phyloP scores from a whole-genome alignment of 73 alveolate genomes.

The Stentor roeselii region DNA sequence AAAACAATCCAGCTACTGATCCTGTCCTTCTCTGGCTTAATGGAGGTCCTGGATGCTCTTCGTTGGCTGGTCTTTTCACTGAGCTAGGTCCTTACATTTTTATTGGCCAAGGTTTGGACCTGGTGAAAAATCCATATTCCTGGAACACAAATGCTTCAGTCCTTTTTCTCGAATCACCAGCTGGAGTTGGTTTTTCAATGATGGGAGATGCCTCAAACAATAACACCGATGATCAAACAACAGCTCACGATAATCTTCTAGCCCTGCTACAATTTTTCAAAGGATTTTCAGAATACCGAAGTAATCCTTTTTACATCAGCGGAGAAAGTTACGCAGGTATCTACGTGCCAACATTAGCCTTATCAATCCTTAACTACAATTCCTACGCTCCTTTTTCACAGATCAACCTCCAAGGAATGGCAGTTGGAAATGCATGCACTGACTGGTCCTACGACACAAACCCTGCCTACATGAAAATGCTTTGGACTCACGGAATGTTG shows the following conservation, averaged over 20 bases:
- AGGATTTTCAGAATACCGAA: slow-evolving; percentile 67
- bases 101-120: slow-evolving; percentile 43
- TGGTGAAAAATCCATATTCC: slow-evolving; percentile 58
- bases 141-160: slow-evolving; percentile 79
- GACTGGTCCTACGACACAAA: neutral
- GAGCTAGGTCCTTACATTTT: slow-evolving; percentile 88
- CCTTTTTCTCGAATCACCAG: slow-evolving; percentile 81
- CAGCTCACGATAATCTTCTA: slow-evolving; percentile 68
- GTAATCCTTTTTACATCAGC: slow-evolving; percentile 79
- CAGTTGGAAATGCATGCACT: neutral
- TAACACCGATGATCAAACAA: slow-evolving; percentile 33
- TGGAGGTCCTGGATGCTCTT: slow-evolving; percentile 98
- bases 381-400: neutral
- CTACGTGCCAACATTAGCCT: slow-evolving; percentile 80
- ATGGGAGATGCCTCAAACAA: neutral
- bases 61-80: slow-evolving; percentile 73
- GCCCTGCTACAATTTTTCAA: slow-evolving; percentile 64
- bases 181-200: slow-evolving; percentile 81
- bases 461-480: neutral
- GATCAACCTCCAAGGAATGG: slow-evolving; percentile 4
- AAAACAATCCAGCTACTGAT: slow-evolving; percentile 49
- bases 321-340: slow-evolving; percentile 98
- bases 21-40: slow-evolving; percentile 91
- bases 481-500: neutral
- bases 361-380: slow-evolving; percentile 42